Evolutionary conservation across 805 yeast species (phyloP), one percentile per base, ranked within the genome.

Genomic region (Yarrowia sp.): DNA sequence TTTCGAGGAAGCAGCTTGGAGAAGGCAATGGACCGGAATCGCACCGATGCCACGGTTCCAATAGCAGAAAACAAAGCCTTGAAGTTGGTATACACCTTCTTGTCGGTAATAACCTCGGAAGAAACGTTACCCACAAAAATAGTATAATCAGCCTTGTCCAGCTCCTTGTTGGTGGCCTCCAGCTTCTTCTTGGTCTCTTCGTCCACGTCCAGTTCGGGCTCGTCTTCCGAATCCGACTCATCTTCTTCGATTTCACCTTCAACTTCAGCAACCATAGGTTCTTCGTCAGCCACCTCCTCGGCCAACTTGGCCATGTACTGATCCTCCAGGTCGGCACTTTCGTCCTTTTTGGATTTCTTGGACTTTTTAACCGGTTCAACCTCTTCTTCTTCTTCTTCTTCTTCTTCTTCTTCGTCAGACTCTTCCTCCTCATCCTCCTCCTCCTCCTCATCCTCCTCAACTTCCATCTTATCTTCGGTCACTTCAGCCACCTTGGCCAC

Each of bases 21-120:
- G 68, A 92, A 90, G 2, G 97, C 90, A 69, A 95, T 88, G 2
- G 98, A 92, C 77, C 99, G 83, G 80, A 92, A 95, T 75, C 99
- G 82, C 59, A 92, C 81, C 12, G 97, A 89, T 54, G 85, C 87
- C 58, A 93, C 79, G 22, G 77, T 75, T 12, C 89, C 89, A 35
- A 26, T 49, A 36, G 67, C 54, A 3, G 64, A 14, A 69, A 93
- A 89, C n/a, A 82, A 76, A 67, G 79, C 79, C 74, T 89, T 89
- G 76, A 93, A 87, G 62, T 79, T 74, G 71, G 86, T 89, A 71
- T 83, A 84, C 12, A 79, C 75, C 41, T 79, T 75, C 73, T 90
- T 90, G 54, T 84, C 82, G 1, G 88, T 81, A 68, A 92, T 83
- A 9, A 86, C 91, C 0, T 78, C 72, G 41, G 85, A 77, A 35